phyloP scores from a whole-genome alignment of 179 eudicot species.

The Silene vulgaris region DNA sequence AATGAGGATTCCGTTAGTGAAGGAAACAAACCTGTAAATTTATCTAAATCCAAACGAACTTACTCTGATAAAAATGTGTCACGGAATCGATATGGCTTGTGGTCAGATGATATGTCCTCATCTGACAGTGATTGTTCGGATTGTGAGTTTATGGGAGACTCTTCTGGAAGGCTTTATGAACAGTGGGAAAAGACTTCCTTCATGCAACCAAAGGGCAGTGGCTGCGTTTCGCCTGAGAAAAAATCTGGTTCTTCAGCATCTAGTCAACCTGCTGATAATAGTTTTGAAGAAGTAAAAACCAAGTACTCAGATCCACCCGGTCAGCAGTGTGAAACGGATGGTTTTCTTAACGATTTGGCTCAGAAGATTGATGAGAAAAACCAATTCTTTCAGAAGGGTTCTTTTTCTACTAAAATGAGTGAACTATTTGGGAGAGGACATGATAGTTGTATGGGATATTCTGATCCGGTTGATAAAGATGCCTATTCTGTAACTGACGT shows the following conservation, averaged over 20 bases:
- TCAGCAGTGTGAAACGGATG: conserved; percentile 5
- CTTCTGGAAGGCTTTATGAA: conserved; percentile 44
- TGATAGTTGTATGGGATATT: neutral
- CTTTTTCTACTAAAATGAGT: conserved; percentile 14
- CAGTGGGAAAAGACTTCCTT: conserved; percentile 65
- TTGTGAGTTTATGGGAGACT: conserved; percentile 66
- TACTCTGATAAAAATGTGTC: conserved; percentile 49
- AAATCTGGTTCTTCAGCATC: conserved; percentile 26
- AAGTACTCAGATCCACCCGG: neutral
- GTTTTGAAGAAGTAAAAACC: conserved; percentile 14
- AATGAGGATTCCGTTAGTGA: conserved; percentile 39
- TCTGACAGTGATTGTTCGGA: conserved; percentile 61
- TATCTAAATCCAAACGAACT: conserved; percentile 65
- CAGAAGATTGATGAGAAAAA: conserved; percentile 12
- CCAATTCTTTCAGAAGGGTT: conserved; percentile 9
- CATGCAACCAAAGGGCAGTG: conserved; percentile 35
- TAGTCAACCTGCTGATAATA: conserved; percentile 20
- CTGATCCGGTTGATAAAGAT: conserved; percentile 4
- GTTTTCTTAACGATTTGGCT: conserved; percentile 7
- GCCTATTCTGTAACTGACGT: conserved; percentile 8
- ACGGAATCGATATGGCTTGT: conserved; percentile 46
- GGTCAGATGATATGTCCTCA: conserved; percentile 39
- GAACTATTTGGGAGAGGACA: conserved; percentile 9
- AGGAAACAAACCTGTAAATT: conserved; percentile 45
- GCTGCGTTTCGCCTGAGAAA: conserved; percentile 24